Base-by-base conservation (phyloP, 2,329 filamentous ascomycete genomes). In the Calonectria naviculata region DNA sequence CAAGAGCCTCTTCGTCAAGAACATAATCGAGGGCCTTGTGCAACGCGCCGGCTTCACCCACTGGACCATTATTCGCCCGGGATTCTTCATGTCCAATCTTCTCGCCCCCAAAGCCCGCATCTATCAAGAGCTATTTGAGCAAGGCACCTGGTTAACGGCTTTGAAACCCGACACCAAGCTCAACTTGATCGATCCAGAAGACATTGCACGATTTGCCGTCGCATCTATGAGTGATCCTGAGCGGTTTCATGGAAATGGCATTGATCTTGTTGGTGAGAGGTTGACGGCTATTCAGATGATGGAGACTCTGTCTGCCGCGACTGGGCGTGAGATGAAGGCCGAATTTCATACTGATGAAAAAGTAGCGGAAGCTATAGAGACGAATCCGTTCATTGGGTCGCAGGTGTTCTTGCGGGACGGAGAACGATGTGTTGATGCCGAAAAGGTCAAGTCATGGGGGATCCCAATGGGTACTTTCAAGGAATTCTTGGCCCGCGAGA, bases 1-100 rank as follows among this genome's bases (percentile, higher is more conserved):
- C 46, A 65, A 65, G 62, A 65, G 62, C 62, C 62, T 65, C 62
- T 65, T 65, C 44, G 21, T 31, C 62, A 65, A 65, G 62, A 65
- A 65, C 46, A 54, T 42, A 36, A 65, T 65, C 8, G 62, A 65
- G 62, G 62, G 62, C 38, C 41, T 63, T 31, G 41, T 63, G 28
- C 41, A 63, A 17, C 60, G 60, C 26, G 63, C 63, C 26, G 63
- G 49, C 47, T 66, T 66, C 38, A n/a, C 26, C 13, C 49, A 46
- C 49, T 66, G 63, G 63, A 58, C 63, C 49, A 56, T 66, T 26
- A 15, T 66, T 12, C 63, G 63, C 28, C 63, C 63, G 8, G 49
- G 63, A 29, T 66, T 66, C 63, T 58, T 66, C 49, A 66, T 66
- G 63, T 44, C 63, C 49, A 66, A 66, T 28, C 24, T 66, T 42